These are phyloP conservation scores for Arthrobotrys sinensis DNA, from an alignment of 2,329 filamentous ascomycete species.

Conservation along the genomic window DNA sequence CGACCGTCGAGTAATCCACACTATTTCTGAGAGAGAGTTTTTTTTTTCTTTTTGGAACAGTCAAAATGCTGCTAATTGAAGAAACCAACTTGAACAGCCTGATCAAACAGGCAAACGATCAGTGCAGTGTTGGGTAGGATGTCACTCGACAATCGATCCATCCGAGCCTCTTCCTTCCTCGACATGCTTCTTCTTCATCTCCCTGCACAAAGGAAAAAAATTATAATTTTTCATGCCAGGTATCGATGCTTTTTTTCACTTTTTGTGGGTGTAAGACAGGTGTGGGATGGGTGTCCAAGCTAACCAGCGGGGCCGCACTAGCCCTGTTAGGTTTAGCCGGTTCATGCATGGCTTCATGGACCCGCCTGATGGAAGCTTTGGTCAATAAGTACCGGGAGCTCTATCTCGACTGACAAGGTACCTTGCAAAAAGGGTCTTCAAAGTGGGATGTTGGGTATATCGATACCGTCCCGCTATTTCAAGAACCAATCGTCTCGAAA, in stretches of 20 bases:
- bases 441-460: conserved; percentile 60
- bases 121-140: conserved; percentile 50
- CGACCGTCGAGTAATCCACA: background rate
- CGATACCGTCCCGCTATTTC: conserved; percentile 54
- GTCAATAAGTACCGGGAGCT: conserved; percentile 59
- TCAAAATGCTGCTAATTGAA: conserved; percentile 12
- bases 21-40: conserved; percentile 13
- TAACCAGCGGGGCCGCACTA: conserved; percentile 44
- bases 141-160: conserved; percentile 58
- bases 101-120: conserved; percentile 53
- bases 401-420: conserved; percentile 42
- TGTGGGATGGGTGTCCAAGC: conserved; percentile 27
- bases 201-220: conserved; percentile 38
- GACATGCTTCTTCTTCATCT: conserved; percentile 25
- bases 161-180: conserved; percentile 29
- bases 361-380: conserved; percentile 59
- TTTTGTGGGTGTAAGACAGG: conserved; percentile 48
- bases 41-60: conserved; percentile 17
- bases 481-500: conserved; percentile 45
- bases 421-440: conserved; percentile 55
- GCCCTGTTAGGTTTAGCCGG: conserved; percentile 54
- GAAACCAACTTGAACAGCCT: conserved; percentile 21
- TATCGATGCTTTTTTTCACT: conserved; percentile 49
- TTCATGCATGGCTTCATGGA: conserved; percentile 57
- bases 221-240: conserved; percentile 49